phyloP scores from a whole-genome alignment of 2,329 filamentous ascomycete species.

The Chaetoscypha palmicola region DNA sequence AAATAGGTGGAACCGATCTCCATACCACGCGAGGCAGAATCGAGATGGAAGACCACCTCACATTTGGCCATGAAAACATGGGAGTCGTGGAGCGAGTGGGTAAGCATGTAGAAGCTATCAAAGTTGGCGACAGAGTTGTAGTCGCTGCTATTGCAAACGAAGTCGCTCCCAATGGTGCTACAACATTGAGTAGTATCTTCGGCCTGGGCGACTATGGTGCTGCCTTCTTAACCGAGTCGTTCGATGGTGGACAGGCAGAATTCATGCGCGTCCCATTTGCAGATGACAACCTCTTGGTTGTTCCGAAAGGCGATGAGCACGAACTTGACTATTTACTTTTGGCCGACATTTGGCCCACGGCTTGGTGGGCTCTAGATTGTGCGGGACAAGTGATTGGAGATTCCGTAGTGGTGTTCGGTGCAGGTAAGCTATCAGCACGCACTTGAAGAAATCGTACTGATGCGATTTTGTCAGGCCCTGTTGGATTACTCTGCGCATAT shows the following conservation, averaged over 20 bases:
- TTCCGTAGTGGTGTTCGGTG: constrained; percentile 32
- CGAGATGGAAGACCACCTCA: constrained; percentile 6
- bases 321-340: constrained; percentile 27
- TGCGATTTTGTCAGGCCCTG: constrained; percentile 20
- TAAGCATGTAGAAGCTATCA: constrained; percentile 37
- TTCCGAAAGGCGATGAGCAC: constrained; percentile 44
- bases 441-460: no score
- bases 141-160: constrained; percentile 40
- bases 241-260: constrained; percentile 71
- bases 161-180: constrained; percentile 42
- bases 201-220: constrained; percentile 6
- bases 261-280: constrained; percentile 74
- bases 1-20: constrained; percentile 25
- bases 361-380: constrained; percentile 20
- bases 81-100: constrained; percentile 41
- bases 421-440: constrained; percentile 17
- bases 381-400: constrained; percentile 26
- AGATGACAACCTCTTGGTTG: constrained; percentile 71
- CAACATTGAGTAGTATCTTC: constrained; percentile 41
- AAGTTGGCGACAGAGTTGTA: constrained; percentile 43
- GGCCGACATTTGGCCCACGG: constrained; percentile 29
- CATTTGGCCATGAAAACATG: constrained; percentile 46
- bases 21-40: constrained; percentile 43
- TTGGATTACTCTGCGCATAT: constrained; percentile 32
- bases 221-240: constrained; percentile 35